Conservation (phyloP, 768 basidiomycete species). For the Leccinum incarnatum region DNA sequence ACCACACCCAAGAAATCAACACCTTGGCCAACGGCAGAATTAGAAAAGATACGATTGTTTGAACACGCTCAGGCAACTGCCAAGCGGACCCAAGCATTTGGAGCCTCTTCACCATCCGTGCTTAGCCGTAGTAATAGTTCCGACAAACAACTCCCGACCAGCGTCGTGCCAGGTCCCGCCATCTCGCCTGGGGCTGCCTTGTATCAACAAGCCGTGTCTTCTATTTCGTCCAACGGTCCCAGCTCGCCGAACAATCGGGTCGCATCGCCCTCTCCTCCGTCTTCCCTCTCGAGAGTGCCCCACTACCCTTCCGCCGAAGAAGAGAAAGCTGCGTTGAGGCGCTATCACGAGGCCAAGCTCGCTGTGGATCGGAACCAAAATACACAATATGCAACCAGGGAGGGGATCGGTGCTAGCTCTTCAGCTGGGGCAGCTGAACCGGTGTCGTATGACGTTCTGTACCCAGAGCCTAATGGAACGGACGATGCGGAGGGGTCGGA, state of each 20-base stretch:
- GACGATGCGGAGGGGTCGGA: constrained; percentile 27
- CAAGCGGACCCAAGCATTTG: constrained; percentile 49
- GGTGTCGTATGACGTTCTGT: constrained; percentile 62
- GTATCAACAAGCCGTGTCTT: constrained; percentile 46
- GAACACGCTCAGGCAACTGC: constrained; percentile 68
- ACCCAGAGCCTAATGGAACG: constrained; percentile 39
- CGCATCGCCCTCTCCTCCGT: constrained; percentile 28
- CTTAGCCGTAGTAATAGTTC: constrained; percentile 26
- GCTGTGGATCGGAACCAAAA: constrained; percentile 65
- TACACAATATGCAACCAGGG: constrained; percentile 23
- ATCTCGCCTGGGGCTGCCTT: constrained; percentile 43
- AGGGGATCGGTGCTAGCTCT: constrained; percentile 19
- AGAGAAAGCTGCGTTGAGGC: constrained; percentile 67
- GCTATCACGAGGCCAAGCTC: constrained; percentile 68
- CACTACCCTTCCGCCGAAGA: constrained; percentile 64
- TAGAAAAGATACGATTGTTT: constrained; percentile 73
- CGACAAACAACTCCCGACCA: constrained; percentile 14
- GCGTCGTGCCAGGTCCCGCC: constrained; percentile 15
- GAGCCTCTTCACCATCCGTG: constrained; percentile 24
- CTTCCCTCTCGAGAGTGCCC: constrained; percentile 34
- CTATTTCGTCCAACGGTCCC: constrained; percentile 28
- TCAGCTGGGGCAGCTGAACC: constrained; percentile 36
- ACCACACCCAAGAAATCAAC: constrained; percentile 16
- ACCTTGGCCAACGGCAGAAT: constrained; percentile 67
- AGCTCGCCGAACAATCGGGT: constrained; percentile 25